Evolutionary conservation across 176 grass and related monocot species (phyloP).

Genomic region (Zea mays): Zm-B73-REFERENCE-NAM-5.0 NC_050100.1:31500001-31500500

Average conservation of each 20-base stretch:
- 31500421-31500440: constrained; percentile 56
- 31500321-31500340: constrained; percentile 48
- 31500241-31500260: too few species aligned
- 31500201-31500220: too few species aligned
- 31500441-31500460: constrained; percentile 3
- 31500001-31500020: background rate
- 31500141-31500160: constrained; percentile 55
- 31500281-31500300: constrained; percentile 42
- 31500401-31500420: constrained; percentile 50
- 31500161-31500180: too few species aligned
- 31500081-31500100: constrained; percentile 38
- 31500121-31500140: background rate
- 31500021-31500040: constrained; percentile 50
- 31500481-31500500: constrained; percentile 61
- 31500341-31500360: constrained; percentile 50
- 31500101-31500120: background rate
- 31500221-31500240: too few species aligned
- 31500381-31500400: constrained; percentile 34
- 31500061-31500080: constrained; percentile 68
- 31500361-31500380: constrained; percentile 27
- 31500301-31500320: constrained; percentile 60
- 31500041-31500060: constrained; percentile 30
- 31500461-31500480: constrained; percentile 51
- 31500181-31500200: too few species aligned
- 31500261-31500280: constrained; percentile 54